Evolutionary conservation across 768 basidiomycete species (phyloP), one percentile per base, ranked within the genome.

Genomic region (Mrakia gelida): DNA sequence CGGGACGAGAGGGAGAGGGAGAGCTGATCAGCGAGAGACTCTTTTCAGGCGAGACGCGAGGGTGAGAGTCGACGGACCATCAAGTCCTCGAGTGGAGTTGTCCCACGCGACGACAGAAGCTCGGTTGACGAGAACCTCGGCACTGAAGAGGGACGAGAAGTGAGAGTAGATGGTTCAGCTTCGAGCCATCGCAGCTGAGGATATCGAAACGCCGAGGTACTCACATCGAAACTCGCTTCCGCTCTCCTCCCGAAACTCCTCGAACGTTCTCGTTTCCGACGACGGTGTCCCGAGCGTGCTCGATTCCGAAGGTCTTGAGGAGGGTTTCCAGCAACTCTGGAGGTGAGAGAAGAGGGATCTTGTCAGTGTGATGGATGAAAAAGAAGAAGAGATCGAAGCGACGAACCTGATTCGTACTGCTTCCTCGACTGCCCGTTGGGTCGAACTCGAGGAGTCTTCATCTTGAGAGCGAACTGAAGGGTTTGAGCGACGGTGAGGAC

Each of bases 191-290:
- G 18, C n/a, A n/a, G 7, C 16, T 15, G 15, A 21, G 15, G 21
- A 16, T 10, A 52, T 38, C 1, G 49, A 21, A 7, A 21, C n/a
- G 9, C 49, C 15, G 45, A 16, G 11, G 49, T 2, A 52, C 49
- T 52, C 18, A 52, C 49, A 78, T 78, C 8, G 77, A 78, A n/a
- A 80, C 75, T 74, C 73, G 76, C 59, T 83, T 84, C 78, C 83
- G 80, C 81, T 87, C 86, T 70, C 87, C 87, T 63, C 86, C 86
- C n/a, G 86, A 86, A 0, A 87, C 86, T 80, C 86, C 87, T 74
- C 87, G 87, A 15, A 94, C 88, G 45, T 88, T 88, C 26, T 90
- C 91, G 85, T 94, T 89, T 9, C 94, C 94, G 68, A 95, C 87
- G 38, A 75, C 38, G 5, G 78, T 79, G 45, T 79, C 74, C 23